These are phyloP conservation scores for Aspergillus ochraceoroseus DNA, from an alignment of 2,329 filamentous ascomycete species.

Conservation along the genomic window DNA sequence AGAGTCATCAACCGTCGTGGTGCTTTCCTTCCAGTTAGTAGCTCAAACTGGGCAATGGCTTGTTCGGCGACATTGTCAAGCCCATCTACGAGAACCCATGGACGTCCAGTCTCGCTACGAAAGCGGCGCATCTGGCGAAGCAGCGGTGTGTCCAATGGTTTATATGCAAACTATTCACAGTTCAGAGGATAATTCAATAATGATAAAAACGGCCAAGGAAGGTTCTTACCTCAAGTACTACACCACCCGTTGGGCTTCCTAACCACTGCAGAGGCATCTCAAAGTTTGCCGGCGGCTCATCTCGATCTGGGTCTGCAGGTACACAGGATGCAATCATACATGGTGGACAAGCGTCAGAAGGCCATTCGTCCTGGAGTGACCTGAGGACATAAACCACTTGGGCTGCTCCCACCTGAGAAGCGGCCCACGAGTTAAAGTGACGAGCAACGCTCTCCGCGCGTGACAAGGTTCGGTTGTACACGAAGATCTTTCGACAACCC, in stretches of 20 bases:
- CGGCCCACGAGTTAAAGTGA: constrained; percentile 60
- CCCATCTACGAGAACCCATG: constrained; percentile 70
- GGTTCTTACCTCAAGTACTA: constrained; percentile 60
- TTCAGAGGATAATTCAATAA: constrained; percentile 10
- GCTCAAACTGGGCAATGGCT: constrained; percentile 74
- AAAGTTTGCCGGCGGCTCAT: constrained; percentile 63
- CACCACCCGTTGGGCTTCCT: constrained; percentile 66
- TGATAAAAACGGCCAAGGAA: background rate
- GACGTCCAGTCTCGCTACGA: constrained; percentile 49
- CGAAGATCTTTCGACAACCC: constrained; percentile 68
- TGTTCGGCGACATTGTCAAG: constrained; percentile 72
- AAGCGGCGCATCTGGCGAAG: constrained; percentile 61
- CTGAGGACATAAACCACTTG: constrained; percentile 51
- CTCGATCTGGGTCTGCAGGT: constrained; percentile 62
- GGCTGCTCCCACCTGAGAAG: constrained; percentile 34
- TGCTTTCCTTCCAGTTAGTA: constrained; percentile 70
- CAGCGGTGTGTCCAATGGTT: constrained; percentile 66
- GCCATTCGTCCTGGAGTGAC: constrained; percentile 60
- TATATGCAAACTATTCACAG: constrained; percentile 53
- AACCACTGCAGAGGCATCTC: constrained; percentile 66
- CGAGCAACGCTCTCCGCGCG: constrained; percentile 63
- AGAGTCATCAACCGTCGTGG: constrained; percentile 66
- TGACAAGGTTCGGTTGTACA: constrained; percentile 65
- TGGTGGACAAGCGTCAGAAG: constrained; percentile 56
- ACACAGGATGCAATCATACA: constrained; percentile 75